Evolutionary conservation across 2,329 filamentous ascomycete species (phyloP).

Genomic region (Triangularia verruculosa): DNA sequence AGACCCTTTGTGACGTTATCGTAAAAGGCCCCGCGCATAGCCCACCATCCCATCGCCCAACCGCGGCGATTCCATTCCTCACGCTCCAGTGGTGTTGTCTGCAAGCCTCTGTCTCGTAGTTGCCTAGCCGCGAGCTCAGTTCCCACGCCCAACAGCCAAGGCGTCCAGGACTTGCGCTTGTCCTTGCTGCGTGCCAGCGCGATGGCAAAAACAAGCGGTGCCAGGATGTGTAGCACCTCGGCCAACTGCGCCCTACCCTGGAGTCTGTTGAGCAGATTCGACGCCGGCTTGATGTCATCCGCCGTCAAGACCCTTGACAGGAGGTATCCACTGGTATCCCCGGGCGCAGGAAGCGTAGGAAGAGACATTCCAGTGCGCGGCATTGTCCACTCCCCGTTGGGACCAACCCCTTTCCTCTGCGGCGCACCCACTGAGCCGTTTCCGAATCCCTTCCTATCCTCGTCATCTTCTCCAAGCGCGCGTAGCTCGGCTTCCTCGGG

Average conservation of each 20-base stretch:
- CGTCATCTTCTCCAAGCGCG: constrained; percentile 58
- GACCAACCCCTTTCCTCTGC: constrained; percentile 13
- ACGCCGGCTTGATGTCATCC: constrained; percentile 93
- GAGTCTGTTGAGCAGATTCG: constrained; percentile 77
- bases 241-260: constrained; percentile 72
- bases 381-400: constrained; percentile 71
- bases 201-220: constrained; percentile 82
- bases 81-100: constrained; percentile 81
- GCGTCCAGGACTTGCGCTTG: constrained; percentile 70
- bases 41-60: constrained; percentile 93
- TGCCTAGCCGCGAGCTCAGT: constrained; percentile 90
- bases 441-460: constrained; percentile 39
- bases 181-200: constrained; percentile 72
- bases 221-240: constrained; percentile 87
- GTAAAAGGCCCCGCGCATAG: constrained; percentile 95
- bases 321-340: constrained; percentile 83
- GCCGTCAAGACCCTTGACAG: constrained; percentile 87
- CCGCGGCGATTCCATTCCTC: constrained; percentile 87
- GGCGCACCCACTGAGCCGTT: constrained; percentile 17
- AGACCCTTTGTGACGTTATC: constrained; percentile 81
- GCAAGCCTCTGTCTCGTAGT: constrained; percentile 68
- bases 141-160: constrained; percentile 82
- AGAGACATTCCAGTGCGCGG: constrained; percentile 87
- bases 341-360: constrained; percentile 74
- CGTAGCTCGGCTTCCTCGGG: constrained; percentile 48